phyloP scores from a whole-genome alignment of 2,329 filamentous ascomycete genomes.

The Fusarium temperatum region DNA sequence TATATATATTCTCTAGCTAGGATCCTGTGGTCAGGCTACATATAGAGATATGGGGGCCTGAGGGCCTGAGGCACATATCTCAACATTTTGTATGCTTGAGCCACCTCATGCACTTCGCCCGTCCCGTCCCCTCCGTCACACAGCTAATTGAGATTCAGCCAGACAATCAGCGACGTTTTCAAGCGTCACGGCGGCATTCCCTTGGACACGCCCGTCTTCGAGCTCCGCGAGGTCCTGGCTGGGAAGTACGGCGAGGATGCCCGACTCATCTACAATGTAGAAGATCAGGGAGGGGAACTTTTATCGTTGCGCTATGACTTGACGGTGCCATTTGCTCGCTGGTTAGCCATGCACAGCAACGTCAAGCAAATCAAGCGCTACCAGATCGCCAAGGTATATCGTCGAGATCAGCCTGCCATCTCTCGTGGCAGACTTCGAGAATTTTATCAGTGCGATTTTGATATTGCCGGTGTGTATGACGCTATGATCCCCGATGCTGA shows the following conservation, averaged over 20 bases:
- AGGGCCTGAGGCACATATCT: no score
- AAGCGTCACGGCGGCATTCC: background rate
- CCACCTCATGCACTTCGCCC: background rate
- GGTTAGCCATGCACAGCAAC: background rate
- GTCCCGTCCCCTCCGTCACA: rapidly evolving
- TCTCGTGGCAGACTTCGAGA: background rate
- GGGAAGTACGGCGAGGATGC: background rate
- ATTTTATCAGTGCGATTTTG: background rate
- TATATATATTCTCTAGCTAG: no score
- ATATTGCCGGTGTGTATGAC: background rate
- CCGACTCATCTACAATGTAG: background rate
- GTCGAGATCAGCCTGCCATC: background rate
- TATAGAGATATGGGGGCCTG: no score
- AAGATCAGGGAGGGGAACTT: background rate
- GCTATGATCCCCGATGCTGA: background rate
- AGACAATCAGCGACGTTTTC: background rate
- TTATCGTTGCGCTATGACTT: background rate
- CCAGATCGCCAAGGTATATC: background rate
- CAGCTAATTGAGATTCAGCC: background rate
- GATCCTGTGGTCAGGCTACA: no score
- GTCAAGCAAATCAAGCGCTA: background rate
- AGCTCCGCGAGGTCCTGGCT: background rate
- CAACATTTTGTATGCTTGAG: background rate
- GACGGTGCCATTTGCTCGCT: background rate
- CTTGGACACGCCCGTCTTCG: background rate